phyloP scores from a whole-genome alignment of 768 basidiomycete species.

The Mycena maculata region DNA sequence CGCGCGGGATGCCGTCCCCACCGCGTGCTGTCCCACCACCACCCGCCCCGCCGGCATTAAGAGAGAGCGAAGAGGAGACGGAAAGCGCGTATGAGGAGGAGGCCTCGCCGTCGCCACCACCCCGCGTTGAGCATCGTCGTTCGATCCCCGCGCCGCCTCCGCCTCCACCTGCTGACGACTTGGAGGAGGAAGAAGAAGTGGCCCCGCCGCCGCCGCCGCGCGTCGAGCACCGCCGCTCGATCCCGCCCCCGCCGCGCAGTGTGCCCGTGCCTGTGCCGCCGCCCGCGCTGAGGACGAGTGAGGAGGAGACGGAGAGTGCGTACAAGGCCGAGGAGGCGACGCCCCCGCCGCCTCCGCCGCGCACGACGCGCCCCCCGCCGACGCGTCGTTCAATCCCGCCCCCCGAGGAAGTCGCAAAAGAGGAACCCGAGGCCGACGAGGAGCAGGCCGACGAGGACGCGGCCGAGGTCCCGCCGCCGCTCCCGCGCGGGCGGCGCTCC shows the following conservation, averaged over 20 bases:
- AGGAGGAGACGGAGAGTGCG: slow-evolving; percentile 24
- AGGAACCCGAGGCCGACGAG: slow-evolving; percentile 29
- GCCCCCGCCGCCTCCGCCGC: slow-evolving; percentile 34
- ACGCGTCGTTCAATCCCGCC: slow-evolving; percentile 27
- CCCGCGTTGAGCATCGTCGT: slow-evolving; percentile 11
- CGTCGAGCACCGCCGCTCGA: slow-evolving; percentile 19
- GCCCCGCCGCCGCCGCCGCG: slow-evolving; percentile 25
- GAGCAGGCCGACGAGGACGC: slow-evolving; percentile 37
- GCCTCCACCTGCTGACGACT: slow-evolving; percentile 26
- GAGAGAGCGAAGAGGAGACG: slow-evolving; percentile 23
- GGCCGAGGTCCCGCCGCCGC: slow-evolving; percentile 27
- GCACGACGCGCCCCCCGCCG: slow-evolving; percentile 10
- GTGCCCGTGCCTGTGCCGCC: slow-evolving; percentile 18
- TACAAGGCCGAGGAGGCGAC: slow-evolving; percentile 31
- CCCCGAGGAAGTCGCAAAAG: slow-evolving; percentile 25
- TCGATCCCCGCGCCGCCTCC: slow-evolving; percentile 26
- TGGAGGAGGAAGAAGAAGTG: slow-evolving; percentile 21
- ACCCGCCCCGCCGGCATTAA: slow-evolving; percentile 16
- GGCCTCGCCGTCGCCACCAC: slow-evolving; percentile 5
- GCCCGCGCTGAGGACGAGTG: slow-evolving; percentile 22
- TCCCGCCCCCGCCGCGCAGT: slow-evolving; percentile 32
- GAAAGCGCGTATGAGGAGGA: slow-evolving; percentile 33
- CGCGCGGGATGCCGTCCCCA: background rate
- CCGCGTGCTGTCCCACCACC: slow-evolving; percentile 19
- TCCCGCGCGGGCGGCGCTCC: slow-evolving; percentile 15